Evolutionary conservation across 176 grass and related monocot species (phyloP), one percentile per base, ranked within the genome.

Genomic region (Bonia amplexicaulis): DNA sequence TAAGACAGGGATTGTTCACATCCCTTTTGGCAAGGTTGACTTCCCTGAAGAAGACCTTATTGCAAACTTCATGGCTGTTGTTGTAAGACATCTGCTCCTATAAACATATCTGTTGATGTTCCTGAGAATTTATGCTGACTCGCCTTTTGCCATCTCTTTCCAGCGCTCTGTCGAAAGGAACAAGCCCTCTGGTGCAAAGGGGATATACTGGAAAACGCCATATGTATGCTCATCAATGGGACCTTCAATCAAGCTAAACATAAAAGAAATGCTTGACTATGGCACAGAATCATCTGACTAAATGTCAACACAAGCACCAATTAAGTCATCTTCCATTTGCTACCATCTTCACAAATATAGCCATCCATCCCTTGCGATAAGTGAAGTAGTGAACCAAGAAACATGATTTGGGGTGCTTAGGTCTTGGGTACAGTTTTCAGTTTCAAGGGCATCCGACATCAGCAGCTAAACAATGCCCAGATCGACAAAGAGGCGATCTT

Each of bases 161-260:
- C 85, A 99, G 97, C 90, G 90, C 70, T 96, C 97, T 71, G 79
- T 99, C 41, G 97, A 92, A 73, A 70, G 86, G 84, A 99, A 99
- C 86, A 99, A 99, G 63, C 97, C 97, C 58, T 92, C 93, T 64
- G 97, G 97, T 82, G 97, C 93, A n/a, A 99, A 99, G 86, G 91
- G 91, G 74, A 91, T 99, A 74, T 99, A 99, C 80, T 99, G 97
- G 93, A 96, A 90, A 73, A 94, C 93, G 13, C 86, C 90, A 6
- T 90, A 90, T 74, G 48, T 94, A 69, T 99, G 97, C 84, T 96
- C 97, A 73, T 96, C 97, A 65, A 99, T 99, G 93, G 93, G 97
- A 44, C 97, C 93, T 90, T 99, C 93, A 51, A 86, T 96, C 75
- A 90, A 90, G 87, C 84, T 99, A 60, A 99, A 99, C 77, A 85